Conservation (phyloP, 345 rosid species). For the Ceriops tagal region DNA sequence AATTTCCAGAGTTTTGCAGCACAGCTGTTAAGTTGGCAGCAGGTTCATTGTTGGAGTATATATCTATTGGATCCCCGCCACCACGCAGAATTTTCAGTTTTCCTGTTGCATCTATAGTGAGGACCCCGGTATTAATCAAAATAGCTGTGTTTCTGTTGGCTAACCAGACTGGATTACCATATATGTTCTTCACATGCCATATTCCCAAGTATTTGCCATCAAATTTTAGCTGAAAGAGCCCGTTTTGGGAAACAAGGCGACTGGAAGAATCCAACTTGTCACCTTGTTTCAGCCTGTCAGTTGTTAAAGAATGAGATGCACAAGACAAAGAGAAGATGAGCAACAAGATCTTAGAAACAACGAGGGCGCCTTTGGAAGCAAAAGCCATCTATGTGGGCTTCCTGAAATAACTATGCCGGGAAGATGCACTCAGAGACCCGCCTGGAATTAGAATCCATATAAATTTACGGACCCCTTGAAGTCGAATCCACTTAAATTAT, state of each 20-base stretch:
- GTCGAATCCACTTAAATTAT: too few relatives aligned
- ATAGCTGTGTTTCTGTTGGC: not conserved
- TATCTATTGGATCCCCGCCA: not conserved
- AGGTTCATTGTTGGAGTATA: not conserved
- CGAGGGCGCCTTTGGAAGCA: not conserved
- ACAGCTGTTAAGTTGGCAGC: not conserved
- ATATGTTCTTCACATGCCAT: not conserved
- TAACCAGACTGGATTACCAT: not conserved
- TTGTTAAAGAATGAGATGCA: not conserved
- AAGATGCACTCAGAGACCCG: too few relatives aligned
- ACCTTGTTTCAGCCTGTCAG: not conserved
- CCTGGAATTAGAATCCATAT: too few relatives aligned
- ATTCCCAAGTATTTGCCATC: not conserved
- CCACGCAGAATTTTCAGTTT: not conserved
- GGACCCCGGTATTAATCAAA: not conserved
- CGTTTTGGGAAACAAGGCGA: not conserved
- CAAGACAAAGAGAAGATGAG: not conserved
- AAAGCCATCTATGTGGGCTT: not conserved
- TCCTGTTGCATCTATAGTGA: not conserved
- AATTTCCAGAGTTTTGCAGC: slow-evolving; percentile 9
- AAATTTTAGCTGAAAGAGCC: not conserved
- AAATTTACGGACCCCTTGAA: too few relatives aligned
- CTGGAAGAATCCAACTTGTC: not conserved
- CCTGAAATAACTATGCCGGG: too few relatives aligned
- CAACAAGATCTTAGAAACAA: not conserved